Conservation (phyloP, 305 asterid species). For the Fraxinus baroniana region DNA sequence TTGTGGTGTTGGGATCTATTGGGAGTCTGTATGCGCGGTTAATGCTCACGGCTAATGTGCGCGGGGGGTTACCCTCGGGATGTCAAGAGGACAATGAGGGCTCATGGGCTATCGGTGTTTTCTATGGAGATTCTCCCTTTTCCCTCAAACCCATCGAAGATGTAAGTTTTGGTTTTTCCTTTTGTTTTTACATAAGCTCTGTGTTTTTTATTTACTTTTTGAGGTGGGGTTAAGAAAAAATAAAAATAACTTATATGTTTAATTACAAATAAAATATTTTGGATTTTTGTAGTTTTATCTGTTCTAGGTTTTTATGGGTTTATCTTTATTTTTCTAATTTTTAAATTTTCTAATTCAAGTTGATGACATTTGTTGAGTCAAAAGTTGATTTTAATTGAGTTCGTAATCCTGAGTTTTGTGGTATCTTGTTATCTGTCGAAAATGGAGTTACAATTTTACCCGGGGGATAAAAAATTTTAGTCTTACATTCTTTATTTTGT, state of each 20-base stretch:
- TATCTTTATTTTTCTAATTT: background rate
- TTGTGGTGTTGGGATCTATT: constrained; percentile 58
- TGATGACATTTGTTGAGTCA: background rate
- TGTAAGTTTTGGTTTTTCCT: constrained; percentile 33
- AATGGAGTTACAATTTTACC: background rate
- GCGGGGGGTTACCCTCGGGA: constrained; percentile 47
- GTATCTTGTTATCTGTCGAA: background rate
- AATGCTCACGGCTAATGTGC: constrained; percentile 61
- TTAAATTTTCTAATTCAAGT: background rate
- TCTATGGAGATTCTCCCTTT: constrained; percentile 90
- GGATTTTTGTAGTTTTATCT: background rate
- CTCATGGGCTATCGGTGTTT: constrained; percentile 86
- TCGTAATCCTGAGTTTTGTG: background rate
- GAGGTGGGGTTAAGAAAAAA: background rate
- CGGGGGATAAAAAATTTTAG: background rate
- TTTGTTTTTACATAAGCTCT: background rate
- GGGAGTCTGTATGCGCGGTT: constrained; percentile 56
- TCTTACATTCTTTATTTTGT: background rate
- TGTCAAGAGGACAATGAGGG: constrained; percentile 82
- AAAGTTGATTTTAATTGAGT: background rate
- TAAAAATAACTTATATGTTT: background rate
- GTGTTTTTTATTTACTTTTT: background rate
- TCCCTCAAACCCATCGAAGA: constrained; percentile 87
- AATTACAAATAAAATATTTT: background rate
- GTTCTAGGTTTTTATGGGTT: background rate